These are phyloP conservation scores for Hypoxylon sp. DNA, from an alignment of 2,329 filamentous ascomycete genomes.

Conservation along the genomic window DNA sequence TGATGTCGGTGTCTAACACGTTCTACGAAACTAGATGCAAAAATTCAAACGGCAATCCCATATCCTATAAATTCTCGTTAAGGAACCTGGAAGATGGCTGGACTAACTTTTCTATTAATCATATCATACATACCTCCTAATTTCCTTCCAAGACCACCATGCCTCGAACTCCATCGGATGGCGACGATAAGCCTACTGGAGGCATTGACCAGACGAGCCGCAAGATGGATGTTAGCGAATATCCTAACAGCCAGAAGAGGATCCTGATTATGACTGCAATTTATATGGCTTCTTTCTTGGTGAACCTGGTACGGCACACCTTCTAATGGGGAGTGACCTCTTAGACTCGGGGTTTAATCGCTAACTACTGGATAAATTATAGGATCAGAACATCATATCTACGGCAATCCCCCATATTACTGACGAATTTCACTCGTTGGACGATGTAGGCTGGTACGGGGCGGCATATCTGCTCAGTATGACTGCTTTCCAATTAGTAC, in stretches of 20 bases:
- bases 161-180: conserved; percentile 11
- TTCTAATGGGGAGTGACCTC: not conserved
- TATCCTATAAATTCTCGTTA: conserved; percentile 5
- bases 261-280: conserved; percentile 46
- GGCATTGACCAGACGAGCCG: conserved; percentile 17
- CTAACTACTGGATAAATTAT: conserved; percentile 33
- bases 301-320: conserved; percentile 40
- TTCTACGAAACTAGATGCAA: not conserved
- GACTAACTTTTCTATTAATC: not conserved
- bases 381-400: conserved; percentile 44
- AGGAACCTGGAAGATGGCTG: not conserved
- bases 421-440: conserved; percentile 48
- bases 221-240: conserved; percentile 27
- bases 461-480: conserved; percentile 50
- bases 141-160: conserved; percentile 3
- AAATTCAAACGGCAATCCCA: not conserved
- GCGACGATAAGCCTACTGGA: conserved; percentile 33
- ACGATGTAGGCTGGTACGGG: conserved; percentile 53
- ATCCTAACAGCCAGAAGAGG: conserved; percentile 46
- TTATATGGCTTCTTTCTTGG: conserved; percentile 47
- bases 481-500: conserved; percentile 47
- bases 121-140: not conserved
- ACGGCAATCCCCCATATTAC: conserved; percentile 51
- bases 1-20: conserved; percentile 1
- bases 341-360: not conserved